A percentile compares a stretch with the other conserved stretches of the same genome.
These are phyloP conservation scores for Hemerocallis citrina DNA, from an alignment of 106 monocot species.

Conservation along the genomic window DNA sequence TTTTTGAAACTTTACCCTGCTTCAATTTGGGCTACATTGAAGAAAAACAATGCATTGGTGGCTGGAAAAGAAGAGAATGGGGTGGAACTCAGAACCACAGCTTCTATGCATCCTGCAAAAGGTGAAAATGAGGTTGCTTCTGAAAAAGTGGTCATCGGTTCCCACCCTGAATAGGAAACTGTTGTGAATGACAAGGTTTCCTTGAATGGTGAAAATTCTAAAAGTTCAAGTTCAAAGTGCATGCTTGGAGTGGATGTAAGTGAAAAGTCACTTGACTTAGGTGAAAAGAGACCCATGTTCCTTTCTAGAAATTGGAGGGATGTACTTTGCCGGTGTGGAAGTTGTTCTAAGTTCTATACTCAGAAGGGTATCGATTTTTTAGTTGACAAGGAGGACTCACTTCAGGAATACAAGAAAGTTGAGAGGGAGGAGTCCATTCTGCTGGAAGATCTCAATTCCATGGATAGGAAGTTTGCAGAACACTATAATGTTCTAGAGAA, in stretches of 20 bases:
- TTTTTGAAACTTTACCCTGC: constrained; percentile 74
- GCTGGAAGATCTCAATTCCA: too few species aligned
- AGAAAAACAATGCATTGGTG: constrained; percentile 14
- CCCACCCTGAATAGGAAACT: constrained; percentile 11
- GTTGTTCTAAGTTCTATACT: constrained; percentile 57
- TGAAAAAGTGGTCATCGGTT: constrained; percentile 1
- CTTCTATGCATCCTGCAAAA: constrained; percentile 6
- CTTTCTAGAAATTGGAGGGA: constrained; percentile 80
- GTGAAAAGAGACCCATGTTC: constrained; percentile 65
- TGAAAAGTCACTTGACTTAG: constrained; percentile 11
- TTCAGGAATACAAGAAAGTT: constrained; percentile 80
- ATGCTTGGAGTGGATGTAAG: constrained; percentile 50
- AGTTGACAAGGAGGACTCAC: constrained; percentile 68
- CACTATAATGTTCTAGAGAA: too few species aligned
- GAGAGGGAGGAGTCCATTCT: constrained; percentile 68
- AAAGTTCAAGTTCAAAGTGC: constrained; percentile 30
- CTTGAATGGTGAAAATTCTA: constrained; percentile 17
- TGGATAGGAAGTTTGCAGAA: too few species aligned
- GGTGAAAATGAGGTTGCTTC: constrained; percentile 12
- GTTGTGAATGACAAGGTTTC: constrained; percentile 11
- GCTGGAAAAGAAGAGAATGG: constrained; percentile 18
- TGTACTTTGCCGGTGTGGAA: constrained; percentile 59
- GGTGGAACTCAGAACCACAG: constrained; percentile 11
- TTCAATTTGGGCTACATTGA: constrained; percentile 45
- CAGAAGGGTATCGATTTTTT: constrained; percentile 51